Evolutionary conservation across 441 rosid species (phyloP).

Genomic region (Arabidopsis hybrid): DNA sequence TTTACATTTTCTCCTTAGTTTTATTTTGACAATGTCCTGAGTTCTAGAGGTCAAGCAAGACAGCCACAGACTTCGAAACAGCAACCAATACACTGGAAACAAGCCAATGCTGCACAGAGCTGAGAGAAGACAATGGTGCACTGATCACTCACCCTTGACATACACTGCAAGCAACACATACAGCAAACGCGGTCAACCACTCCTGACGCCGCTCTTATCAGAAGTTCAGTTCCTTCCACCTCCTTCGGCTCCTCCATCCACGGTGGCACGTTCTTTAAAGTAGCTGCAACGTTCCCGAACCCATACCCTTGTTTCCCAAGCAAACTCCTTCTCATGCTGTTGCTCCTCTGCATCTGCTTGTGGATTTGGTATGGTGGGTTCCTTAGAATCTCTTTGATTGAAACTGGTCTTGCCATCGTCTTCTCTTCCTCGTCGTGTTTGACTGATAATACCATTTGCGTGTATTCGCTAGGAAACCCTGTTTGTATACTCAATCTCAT

Average conservation of each 20-base stretch:
- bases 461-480: slow-evolving; percentile 76
- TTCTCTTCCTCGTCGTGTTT: slow-evolving; percentile 54
- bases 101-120: slow-evolving; percentile 80
- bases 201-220: slow-evolving; percentile 64
- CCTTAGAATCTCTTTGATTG: slow-evolving; percentile 45
- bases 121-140: slow-evolving; percentile 67
- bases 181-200: slow-evolving; percentile 71
- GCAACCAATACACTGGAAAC: slow-evolving; percentile 76
- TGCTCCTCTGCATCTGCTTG: slow-evolving; percentile 49
- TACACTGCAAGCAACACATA: slow-evolving; percentile 77
- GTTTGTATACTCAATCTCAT: slow-evolving; percentile 67
- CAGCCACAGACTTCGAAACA: slow-evolving; percentile 80
- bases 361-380: slow-evolving; percentile 45
- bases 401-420: slow-evolving; percentile 44
- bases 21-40: no score
- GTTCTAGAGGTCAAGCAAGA: slow-evolving; percentile 21
- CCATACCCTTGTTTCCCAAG: slow-evolving; percentile 73
- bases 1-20: no score
- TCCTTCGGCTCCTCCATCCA: slow-evolving; percentile 66
- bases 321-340: slow-evolving; percentile 41
- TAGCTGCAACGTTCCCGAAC: slow-evolving; percentile 72
- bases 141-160: slow-evolving; percentile 64
- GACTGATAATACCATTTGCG: slow-evolving; percentile 58
- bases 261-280: slow-evolving; percentile 64
- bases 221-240: slow-evolving; percentile 56